Conservation (phyloP, 2,329 filamentous ascomycete species). For the Epichloe baconii region DNA sequence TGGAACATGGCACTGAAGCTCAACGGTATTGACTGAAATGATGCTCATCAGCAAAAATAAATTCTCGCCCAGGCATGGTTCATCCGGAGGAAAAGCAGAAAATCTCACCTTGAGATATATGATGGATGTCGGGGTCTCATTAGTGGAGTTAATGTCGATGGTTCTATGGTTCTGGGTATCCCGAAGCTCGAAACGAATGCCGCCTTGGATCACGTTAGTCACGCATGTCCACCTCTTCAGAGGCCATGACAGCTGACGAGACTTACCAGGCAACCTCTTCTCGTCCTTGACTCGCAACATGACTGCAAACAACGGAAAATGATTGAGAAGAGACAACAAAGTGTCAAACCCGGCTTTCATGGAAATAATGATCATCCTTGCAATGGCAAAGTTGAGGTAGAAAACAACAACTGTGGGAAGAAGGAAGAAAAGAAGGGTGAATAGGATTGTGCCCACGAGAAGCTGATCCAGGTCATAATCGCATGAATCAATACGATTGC, state of each 20-base stretch:
- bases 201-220: conserved; percentile 21
- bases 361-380: conserved; percentile 87
- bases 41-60: not conserved
- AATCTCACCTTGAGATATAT: conserved; percentile 66
- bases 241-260: conserved; percentile 10
- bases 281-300: conserved; percentile 96
- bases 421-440: conserved; percentile 88
- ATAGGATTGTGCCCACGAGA: conserved; percentile 88
- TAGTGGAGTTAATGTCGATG: conserved; percentile 24
- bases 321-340: conserved; percentile 82
- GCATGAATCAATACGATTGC: conserved; percentile 96
- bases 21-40: conserved; percentile 66
- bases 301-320: conserved; percentile 91
- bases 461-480: conserved; percentile 97
- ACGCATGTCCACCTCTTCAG: not conserved
- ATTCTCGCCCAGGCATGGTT: no score
- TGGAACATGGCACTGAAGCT: conserved; percentile 90
- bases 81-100: not conserved
- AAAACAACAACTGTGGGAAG: conserved; percentile 92
- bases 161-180: conserved; percentile 47
- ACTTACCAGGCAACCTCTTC: conserved; percentile 65
- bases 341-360: conserved; percentile 88
- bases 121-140: conserved; percentile 57
- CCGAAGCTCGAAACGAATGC: conserved; percentile 81
- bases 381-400: conserved; percentile 89